phyloP scores from a whole-genome alignment of 2,329 filamentous ascomycete species.

The Sphaerulina musiva region DNA sequence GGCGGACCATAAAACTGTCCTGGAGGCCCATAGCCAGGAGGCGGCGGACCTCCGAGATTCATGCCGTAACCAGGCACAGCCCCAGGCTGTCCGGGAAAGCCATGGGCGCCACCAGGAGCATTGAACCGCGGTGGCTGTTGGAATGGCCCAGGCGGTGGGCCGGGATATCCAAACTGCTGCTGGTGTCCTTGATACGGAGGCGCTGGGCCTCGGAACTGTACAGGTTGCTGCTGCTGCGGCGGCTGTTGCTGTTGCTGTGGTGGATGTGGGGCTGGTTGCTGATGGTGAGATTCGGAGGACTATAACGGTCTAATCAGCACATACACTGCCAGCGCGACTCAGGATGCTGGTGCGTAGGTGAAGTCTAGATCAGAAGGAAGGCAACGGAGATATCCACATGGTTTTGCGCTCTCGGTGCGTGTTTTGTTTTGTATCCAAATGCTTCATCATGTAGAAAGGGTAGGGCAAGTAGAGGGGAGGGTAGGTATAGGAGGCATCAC shows the following conservation, averaged over 20 bases:
- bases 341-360: constrained; percentile 2
- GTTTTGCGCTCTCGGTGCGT: constrained; percentile 86
- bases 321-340: constrained; percentile 1
- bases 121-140: constrained; percentile 46
- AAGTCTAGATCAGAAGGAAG: constrained; percentile 81
- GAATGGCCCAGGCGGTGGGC: constrained; percentile 33
- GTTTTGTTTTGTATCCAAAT: constrained; percentile 94
- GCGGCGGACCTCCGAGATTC: constrained; percentile 58
- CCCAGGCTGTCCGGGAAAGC: constrained; percentile 39
- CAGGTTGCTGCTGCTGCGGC: constrained; percentile 27
- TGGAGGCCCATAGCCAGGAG: constrained; percentile 25
- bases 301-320: background rate
- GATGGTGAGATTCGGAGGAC: constrained; percentile 12
- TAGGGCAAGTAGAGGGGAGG: constrained; percentile 28
- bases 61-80: constrained; percentile 53
- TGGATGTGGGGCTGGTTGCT: constrained; percentile 15
- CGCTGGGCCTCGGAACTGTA: constrained; percentile 35
- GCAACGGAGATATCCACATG: constrained; percentile 93
- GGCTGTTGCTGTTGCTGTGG: constrained; percentile 29
- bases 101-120: constrained; percentile 39
- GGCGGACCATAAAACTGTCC: constrained; percentile 14
- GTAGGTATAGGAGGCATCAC: constrained; percentile 41
- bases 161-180: constrained; percentile 34
- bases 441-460: constrained; percentile 68
- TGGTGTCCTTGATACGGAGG: constrained; percentile 38